Percentiles rank a stretch among this genome's conserved stretches.
Conservation (phyloP, 352 stramenopile species). For the Phytophthora chlamydospora region DNA sequence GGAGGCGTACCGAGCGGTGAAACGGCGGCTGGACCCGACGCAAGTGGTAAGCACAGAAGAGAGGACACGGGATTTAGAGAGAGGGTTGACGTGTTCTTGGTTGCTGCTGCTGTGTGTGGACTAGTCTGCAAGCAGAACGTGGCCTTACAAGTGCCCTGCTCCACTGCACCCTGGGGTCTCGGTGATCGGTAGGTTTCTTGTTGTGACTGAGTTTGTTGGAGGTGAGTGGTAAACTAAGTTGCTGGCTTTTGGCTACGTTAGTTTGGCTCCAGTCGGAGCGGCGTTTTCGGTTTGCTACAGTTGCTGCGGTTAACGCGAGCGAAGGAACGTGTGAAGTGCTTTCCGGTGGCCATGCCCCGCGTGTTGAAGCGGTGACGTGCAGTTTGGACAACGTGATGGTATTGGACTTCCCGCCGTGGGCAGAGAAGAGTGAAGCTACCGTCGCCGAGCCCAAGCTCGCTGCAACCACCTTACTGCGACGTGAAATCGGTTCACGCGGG, state of each 20-base stretch:
- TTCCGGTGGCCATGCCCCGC: slow-evolving; percentile 21
- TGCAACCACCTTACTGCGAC: slow-evolving; percentile 37
- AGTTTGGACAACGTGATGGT: slow-evolving; percentile 66
- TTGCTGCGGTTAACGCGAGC: slow-evolving; percentile 33
- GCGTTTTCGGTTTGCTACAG: slow-evolving; percentile 44
- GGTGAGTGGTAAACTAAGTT: neutral
- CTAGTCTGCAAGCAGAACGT: slow-evolving; percentile 26
- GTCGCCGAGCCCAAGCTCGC: slow-evolving; percentile 14
- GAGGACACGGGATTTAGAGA: neutral
- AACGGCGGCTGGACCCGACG: slow-evolving; percentile 28
- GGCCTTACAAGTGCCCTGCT: slow-evolving; percentile 28
- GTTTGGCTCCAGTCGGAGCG: slow-evolving; percentile 45
- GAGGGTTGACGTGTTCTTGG: neutral
- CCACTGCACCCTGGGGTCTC: slow-evolving; percentile 27
- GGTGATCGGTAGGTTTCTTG: slow-evolving; percentile 40
- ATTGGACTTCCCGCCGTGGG: slow-evolving; percentile 40
- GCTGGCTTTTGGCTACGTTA: slow-evolving; percentile 12
- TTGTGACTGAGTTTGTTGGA: neutral
- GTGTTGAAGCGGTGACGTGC: slow-evolving; percentile 42
- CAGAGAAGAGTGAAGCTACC: slow-evolving; percentile 5
- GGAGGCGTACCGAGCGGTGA: slow-evolving; percentile 56
- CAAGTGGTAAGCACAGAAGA: slow-evolving; percentile 12
- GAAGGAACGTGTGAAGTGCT: slow-evolving; percentile 46
- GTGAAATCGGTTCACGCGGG: slow-evolving; percentile 5
- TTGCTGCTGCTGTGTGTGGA: slow-evolving; percentile 2